Percentiles rank a stretch among this genome's conserved stretches.
These are phyloP conservation scores for Scheffersomyces titani DNA, from an alignment of 1,139 yeast genomes.

Conservation along the genomic window DNA sequence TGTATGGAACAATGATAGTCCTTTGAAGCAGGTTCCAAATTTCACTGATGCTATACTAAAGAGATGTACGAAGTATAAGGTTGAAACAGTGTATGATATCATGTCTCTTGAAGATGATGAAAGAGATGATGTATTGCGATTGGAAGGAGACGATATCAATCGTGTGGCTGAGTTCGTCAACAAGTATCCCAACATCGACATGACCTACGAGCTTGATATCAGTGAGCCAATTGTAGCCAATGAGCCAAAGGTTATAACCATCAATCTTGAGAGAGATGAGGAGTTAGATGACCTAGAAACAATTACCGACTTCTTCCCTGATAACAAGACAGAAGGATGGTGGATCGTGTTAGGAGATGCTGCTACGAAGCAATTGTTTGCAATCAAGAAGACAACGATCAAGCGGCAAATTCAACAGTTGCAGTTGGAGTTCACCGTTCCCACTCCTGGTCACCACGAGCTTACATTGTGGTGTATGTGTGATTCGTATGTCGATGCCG, in stretches of 20 bases:
- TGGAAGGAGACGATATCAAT: constrained; percentile 51
- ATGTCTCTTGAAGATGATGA: constrained; percentile 84
- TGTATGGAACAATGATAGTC: constrained; percentile 75
- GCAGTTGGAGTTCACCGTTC: constrained; percentile 57
- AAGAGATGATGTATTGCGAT: constrained; percentile 61
- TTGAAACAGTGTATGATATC: constrained; percentile 78
- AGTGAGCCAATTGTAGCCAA: constrained; percentile 39
- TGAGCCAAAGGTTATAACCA: constrained; percentile 47
- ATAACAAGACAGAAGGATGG: constrained; percentile 75
- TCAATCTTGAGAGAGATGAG: constrained; percentile 71
- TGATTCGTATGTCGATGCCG: constrained; percentile 89
- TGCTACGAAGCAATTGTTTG: constrained; percentile 60
- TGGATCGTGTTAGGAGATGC: constrained; percentile 82
- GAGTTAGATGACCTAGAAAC: constrained; percentile 69
- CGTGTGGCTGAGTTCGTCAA: constrained; percentile 87
- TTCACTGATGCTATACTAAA: constrained; percentile 55
- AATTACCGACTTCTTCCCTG: constrained; percentile 58
- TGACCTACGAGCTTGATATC: constrained; percentile 53
- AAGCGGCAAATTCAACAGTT: constrained; percentile 54
- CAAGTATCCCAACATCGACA: constrained; percentile 83
- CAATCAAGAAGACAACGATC: constrained; percentile 67
- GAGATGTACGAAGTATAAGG: constrained; percentile 57
- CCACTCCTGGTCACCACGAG: constrained; percentile 59
- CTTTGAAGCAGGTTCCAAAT: constrained; percentile 80
- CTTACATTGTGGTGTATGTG: constrained; percentile 84